Percentiles rank a stretch among this genome's conserved stretches.
Evolutionary conservation across 2,329 filamentous ascomycete genomes (phyloP).

Genomic region (Gyromitra esculenta): DNA sequence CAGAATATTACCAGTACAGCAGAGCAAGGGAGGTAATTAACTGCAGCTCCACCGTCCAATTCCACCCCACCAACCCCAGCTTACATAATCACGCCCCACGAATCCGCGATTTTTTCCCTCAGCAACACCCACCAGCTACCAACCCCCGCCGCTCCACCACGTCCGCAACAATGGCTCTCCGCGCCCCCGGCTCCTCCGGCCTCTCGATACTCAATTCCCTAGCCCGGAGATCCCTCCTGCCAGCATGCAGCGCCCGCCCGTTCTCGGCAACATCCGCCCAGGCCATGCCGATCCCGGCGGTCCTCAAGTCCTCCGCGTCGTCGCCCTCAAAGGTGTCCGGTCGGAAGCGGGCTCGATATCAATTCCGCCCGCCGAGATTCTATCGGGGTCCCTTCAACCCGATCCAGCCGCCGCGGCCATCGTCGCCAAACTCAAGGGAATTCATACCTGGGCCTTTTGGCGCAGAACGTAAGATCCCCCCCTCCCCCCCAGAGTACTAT

Average conservation of each 20-base stretch:
- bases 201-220: constrained; percentile 13
- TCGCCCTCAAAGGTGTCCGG: constrained; percentile 49
- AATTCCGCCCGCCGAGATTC: constrained; percentile 93
- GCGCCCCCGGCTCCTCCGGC: constrained; percentile 23
- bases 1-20: neutral
- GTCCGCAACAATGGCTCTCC: constrained; percentile 43
- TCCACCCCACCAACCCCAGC: constrained; percentile 10
- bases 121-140: constrained; percentile 17
- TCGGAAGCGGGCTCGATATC: constrained; percentile 66
- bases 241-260: constrained; percentile 4
- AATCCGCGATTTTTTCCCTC: constrained; percentile 32
- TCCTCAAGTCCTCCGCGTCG: constrained; percentile 47
- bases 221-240: neutral
- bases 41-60: no score
- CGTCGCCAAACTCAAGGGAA: constrained; percentile 85
- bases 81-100: constrained; percentile 37
- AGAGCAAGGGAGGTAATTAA: no score
- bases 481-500: neutral
- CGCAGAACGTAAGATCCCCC: constrained; percentile 69
- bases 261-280: constrained; percentile 17
- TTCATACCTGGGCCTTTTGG: constrained; percentile 93
- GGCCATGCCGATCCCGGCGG: constrained; percentile 27
- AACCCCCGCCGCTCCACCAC: constrained; percentile 27
- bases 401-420: constrained; percentile 84
- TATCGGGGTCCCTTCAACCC: constrained; percentile 93